Base-by-base conservation (phyloP, 106 monocot genomes). In the Posidonia australis region DNA sequence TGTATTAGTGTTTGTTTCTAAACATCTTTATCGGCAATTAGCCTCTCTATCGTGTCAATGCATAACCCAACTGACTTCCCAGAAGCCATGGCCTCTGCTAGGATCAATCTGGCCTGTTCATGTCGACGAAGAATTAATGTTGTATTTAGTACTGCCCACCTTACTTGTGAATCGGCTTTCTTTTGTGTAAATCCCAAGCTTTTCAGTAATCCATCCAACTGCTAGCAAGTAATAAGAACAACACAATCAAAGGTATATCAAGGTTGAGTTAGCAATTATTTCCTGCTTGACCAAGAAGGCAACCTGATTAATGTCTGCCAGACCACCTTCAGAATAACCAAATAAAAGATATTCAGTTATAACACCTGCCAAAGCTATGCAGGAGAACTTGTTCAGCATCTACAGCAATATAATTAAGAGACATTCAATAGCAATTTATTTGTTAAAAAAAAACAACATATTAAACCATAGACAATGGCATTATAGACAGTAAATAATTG, bases 301-400 rank as follows among this genome's bases (percentile, higher is more conserved):
- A 27, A 84, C 92, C 76, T 83, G 67, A 29, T 68, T 62, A 25
- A 93, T 88, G 65, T 88, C 92, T 21, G 75, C 66, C 21, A 88
- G 82, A 46, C 92, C 92, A 58, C 92, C 92, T 79, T 92, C 92
- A 17, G 92, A 75, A 62, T 72, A 79, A 21, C 85, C 88, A 65
- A 81, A 93, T n/a, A 93, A 65, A 69, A 93, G 92, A 68, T 88
- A 93, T 49, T 93, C 92, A 7, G 92, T 79, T 11, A 85, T 80
- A 10, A 93, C 88, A 57, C 92, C 92, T 14, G 92, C 92, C 46
- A 93, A 77, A 25, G 92, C 92, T 70, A 93, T 93, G 71, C 92
- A 93, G 28, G 88, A 83, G 67, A 93, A 93, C 72, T 46, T 84
- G 76, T 93, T 81, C 68, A 93, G 44, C 77, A 69, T 81, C 92